Conservation (phyloP, 768 basidiomycete species). For the Auricularia sp. region DNA sequence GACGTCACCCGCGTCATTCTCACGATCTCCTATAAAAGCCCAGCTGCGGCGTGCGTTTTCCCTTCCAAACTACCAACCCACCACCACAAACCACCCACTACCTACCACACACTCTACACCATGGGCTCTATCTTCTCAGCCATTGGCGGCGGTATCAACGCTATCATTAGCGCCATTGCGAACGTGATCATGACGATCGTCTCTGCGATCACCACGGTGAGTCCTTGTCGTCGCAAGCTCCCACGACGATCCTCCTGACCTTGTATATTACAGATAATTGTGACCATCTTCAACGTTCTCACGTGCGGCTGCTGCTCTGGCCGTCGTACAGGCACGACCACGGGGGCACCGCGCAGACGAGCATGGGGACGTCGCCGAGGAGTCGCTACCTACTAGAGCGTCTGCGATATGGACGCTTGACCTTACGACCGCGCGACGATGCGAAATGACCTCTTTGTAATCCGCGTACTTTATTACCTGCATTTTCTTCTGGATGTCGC, state of each 20-base stretch:
- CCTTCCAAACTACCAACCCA: too few species aligned
- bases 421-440: background rate
- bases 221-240: conserved; percentile 15
- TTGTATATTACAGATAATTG: conserved; percentile 37
- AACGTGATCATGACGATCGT: conserved; percentile 51
- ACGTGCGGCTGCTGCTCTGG: conserved; percentile 25
- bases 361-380: background rate
- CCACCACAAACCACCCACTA: too few species aligned
- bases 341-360: background rate
- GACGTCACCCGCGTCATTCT: too few species aligned
- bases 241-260: background rate
- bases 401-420: too few species aligned
- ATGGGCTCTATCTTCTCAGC: conserved; percentile 54
- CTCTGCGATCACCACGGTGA: conserved; percentile 46
- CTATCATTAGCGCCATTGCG: conserved; percentile 53
- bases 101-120: background rate
- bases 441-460: background rate
- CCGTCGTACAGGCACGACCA: conserved; percentile 6
- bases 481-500: too few species aligned
- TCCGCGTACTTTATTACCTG: too few species aligned
- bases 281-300: conserved; percentile 56
- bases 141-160: conserved; percentile 45
- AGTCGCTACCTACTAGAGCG: background rate
- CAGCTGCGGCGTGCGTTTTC: too few species aligned
- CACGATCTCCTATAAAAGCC: too few species aligned